Evolutionary conservation across 2,329 filamentous ascomycete species (phyloP).

Genomic region (Tolypocladium tundrense): DNA sequence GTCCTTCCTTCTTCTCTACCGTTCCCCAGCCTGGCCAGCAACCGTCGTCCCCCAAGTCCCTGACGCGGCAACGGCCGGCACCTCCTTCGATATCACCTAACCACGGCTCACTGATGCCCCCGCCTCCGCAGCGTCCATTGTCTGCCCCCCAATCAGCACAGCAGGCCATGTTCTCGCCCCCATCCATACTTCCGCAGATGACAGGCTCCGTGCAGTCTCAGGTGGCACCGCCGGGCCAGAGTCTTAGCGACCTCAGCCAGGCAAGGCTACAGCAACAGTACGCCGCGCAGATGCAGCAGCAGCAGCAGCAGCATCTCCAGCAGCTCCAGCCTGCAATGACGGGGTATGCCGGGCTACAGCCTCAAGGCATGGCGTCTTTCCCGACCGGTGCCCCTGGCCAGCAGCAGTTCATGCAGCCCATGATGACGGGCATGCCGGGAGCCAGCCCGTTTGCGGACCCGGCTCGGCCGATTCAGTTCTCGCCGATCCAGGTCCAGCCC

Average conservation of each 20-base stretch:
- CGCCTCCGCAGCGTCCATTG: slow-evolving; percentile 65
- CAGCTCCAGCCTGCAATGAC: slow-evolving; percentile 29
- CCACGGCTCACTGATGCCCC: slow-evolving; percentile 60
- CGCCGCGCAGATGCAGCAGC: slow-evolving; percentile 34
- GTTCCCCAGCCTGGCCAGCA: slow-evolving; percentile 30
- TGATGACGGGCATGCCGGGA: slow-evolving; percentile 35
- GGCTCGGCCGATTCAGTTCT: slow-evolving; percentile 28
- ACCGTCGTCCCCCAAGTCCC: slow-evolving; percentile 17
- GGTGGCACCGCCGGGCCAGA: slow-evolving; percentile 65
- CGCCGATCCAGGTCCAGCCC: slow-evolving; percentile 47
- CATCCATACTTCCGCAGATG: slow-evolving; percentile 73
- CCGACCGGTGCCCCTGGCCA: slow-evolving; percentile 18
- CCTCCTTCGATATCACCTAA: slow-evolving; percentile 53
- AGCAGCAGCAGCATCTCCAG: slow-evolving; percentile 32
- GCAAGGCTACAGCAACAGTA: slow-evolving; percentile 55
- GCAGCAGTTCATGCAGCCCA: slow-evolving; percentile 33
- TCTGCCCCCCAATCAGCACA: slow-evolving; percentile 80
- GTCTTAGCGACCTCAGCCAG: slow-evolving; percentile 61
- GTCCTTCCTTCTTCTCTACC: slow-evolving; percentile 45
- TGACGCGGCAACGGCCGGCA: slow-evolving; percentile 56
- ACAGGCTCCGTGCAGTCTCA: slow-evolving; percentile 58
- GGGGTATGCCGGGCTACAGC: slow-evolving; percentile 22
- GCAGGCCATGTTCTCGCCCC: slow-evolving; percentile 60
- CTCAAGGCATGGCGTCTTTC: slow-evolving; percentile 28
- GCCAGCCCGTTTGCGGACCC: slow-evolving; percentile 31